phyloP scores from a whole-genome alignment of 2,329 filamentous ascomycete genomes.

The Fusarium solani-melongenae region DNA sequence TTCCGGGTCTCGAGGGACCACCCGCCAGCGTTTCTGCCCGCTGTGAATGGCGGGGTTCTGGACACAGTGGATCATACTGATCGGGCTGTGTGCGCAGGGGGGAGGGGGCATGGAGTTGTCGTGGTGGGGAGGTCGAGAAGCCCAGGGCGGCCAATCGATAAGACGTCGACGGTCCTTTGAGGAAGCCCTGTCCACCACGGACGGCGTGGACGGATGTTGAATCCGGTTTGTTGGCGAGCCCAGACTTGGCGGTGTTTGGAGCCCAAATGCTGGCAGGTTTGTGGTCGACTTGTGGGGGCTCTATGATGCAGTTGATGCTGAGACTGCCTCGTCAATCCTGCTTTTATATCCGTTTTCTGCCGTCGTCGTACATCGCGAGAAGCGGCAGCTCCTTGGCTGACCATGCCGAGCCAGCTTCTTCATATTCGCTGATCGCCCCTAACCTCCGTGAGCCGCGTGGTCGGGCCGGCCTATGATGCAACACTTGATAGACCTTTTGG shows the following conservation, averaged over 20 bases:
- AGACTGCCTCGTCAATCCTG: constrained; percentile 19
- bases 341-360: constrained; percentile 21
- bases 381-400: constrained; percentile 12
- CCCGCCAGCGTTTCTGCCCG: constrained; percentile 12
- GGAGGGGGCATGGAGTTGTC: constrained; percentile 4
- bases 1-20: constrained; percentile 23
- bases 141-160: constrained; percentile 30
- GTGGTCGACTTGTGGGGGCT: constrained; percentile 28
- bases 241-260: background rate
- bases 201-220: constrained; percentile 17
- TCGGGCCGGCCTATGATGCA: constrained; percentile 40
- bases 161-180: constrained; percentile 16
- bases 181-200: constrained; percentile 27
- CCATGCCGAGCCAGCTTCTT: constrained; percentile 12
- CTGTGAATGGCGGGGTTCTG: constrained; percentile 38
- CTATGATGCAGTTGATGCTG: constrained; percentile 34
- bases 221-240: constrained; percentile 33
- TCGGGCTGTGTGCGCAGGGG: constrained; percentile 36
- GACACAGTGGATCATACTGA: constrained; percentile 29
- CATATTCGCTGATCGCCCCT: constrained; percentile 32
- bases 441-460: constrained; percentile 29
- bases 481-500: constrained; percentile 30
- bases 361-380: constrained; percentile 1
- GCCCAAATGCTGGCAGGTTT: constrained; percentile 7
- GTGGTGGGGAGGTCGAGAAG: constrained; percentile 10